Evolutionary conservation across 1,284 basidiomycete genomes (phyloP).

Genomic region (Pascua sp.): DNA sequence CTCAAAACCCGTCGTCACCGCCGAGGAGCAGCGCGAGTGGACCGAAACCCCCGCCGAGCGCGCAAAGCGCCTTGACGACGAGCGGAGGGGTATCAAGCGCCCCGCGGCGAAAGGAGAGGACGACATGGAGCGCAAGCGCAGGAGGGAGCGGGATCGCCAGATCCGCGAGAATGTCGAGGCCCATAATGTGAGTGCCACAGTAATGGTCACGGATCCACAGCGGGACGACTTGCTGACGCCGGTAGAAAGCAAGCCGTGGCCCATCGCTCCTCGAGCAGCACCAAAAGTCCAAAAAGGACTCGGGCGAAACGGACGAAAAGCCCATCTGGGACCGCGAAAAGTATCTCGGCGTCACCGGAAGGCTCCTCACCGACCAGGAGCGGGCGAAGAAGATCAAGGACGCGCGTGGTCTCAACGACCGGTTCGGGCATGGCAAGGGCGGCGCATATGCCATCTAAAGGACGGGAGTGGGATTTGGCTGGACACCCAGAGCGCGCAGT

Average conservation of each 20-base stretch:
- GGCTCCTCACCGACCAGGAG: constrained; percentile 77
- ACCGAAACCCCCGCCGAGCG: constrained; percentile 88
- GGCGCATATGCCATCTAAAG: constrained; percentile 37
- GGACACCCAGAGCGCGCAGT: background rate
- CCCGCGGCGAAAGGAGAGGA: constrained; percentile 51
- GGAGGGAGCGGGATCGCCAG: constrained; percentile 62
- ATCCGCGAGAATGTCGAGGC: constrained; percentile 68
- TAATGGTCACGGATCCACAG: too few species aligned
- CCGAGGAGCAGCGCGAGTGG: constrained; percentile 65
- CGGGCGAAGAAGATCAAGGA: constrained; percentile 72
- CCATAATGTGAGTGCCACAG: constrained; percentile 63
- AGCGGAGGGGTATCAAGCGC: constrained; percentile 76
- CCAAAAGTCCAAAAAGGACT: constrained; percentile 43
- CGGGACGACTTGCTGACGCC: background rate
- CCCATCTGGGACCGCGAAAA: constrained; percentile 82
- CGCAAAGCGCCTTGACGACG: constrained; percentile 77
- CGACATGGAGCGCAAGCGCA: constrained; percentile 52
- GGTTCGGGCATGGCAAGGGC: constrained; percentile 61
- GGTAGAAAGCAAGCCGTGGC: constrained; percentile 64
- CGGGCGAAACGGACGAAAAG: constrained; percentile 54
- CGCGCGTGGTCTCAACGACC: constrained; percentile 69
- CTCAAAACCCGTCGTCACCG: constrained; percentile 42
- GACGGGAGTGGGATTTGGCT: constrained; percentile 55
- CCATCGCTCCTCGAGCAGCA: constrained; percentile 69
- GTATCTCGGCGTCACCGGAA: constrained; percentile 78